Evolutionary conservation across 768 basidiomycete genomes (phyloP).

Genomic region (Xerocomus brunneocitrinus): DNA sequence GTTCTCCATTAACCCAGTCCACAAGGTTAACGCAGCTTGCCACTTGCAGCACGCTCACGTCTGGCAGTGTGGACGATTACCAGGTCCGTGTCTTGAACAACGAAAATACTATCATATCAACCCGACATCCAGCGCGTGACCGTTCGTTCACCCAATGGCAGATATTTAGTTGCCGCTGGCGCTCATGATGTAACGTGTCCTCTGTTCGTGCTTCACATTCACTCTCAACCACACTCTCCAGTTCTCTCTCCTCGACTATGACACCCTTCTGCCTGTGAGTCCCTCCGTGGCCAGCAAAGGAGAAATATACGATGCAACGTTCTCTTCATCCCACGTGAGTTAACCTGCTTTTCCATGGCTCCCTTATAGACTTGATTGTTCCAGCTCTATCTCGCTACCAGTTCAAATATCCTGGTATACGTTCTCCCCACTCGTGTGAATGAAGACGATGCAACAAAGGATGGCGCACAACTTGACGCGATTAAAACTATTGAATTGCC

Average conservation of each 20-base stretch:
- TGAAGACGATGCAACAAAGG: not conserved
- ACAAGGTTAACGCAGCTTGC: conserved; percentile 27
- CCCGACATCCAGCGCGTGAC: conserved; percentile 67
- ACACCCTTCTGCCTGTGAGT: conserved; percentile 48
- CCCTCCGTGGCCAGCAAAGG: conserved; percentile 54
- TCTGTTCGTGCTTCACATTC: conserved; percentile 14
- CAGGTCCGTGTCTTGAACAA: conserved; percentile 54
- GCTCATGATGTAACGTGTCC: conserved; percentile 54
- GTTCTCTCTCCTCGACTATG: conserved; percentile 65
- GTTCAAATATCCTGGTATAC: conserved; percentile 60
- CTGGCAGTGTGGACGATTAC: conserved; percentile 67
- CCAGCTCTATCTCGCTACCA: conserved; percentile 67
- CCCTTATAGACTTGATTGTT: not conserved
- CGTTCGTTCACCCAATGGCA: conserved; percentile 65
- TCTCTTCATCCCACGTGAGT: conserved; percentile 62
- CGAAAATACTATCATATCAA: not conserved
- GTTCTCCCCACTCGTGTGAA: conserved; percentile 38
- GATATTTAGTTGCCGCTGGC: conserved; percentile 67
- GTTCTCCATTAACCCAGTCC: conserved; percentile 8
- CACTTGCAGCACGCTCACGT: conserved; percentile 57
- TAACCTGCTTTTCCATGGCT: not conserved
- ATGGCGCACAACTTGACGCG: conserved; percentile 39
- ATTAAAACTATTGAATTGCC: conserved; percentile 55
- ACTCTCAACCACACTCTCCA: conserved; percentile 25
- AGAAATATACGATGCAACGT: conserved; percentile 85